Evolutionary conservation across 2,329 filamentous ascomycete genomes (phyloP).

Genomic region (Pseudopithomyces maydicus): DNA sequence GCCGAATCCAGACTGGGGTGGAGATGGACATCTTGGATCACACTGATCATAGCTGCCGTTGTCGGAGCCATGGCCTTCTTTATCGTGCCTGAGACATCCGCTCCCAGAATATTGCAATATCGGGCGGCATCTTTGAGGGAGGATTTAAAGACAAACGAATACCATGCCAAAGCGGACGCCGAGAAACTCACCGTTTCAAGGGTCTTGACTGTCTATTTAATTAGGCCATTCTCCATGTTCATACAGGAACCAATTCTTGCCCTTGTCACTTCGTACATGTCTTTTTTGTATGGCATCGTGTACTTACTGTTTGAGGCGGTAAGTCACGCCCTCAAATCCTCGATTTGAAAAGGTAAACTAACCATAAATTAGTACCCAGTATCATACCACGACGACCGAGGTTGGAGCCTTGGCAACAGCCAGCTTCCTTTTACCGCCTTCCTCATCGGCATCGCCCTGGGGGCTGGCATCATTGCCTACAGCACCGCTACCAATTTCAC

Average conservation of each 20-base stretch:
- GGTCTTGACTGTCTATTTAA: constrained; percentile 67
- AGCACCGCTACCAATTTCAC: constrained; percentile 41
- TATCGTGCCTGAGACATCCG: constrained; percentile 37
- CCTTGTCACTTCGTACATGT: constrained; percentile 68
- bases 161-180: constrained; percentile 49
- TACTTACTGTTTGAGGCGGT: constrained; percentile 54
- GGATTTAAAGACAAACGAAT: constrained; percentile 41
- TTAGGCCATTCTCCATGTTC: constrained; percentile 71
- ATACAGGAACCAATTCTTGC: constrained; percentile 43
- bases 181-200: constrained; percentile 68
- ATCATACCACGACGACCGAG: constrained; percentile 67
- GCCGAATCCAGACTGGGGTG: constrained; percentile 39
- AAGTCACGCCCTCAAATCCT: constrained; percentile 11
- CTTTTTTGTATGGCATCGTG: constrained; percentile 70
- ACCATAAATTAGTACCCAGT: constrained; percentile 59
- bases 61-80: constrained; percentile 29
- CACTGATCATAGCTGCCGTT: constrained; percentile 39
- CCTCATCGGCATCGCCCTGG: constrained; percentile 65
- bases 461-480: constrained; percentile 37
- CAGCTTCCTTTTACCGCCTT: constrained; percentile 69
- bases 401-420: constrained; percentile 65
- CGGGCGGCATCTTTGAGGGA: constrained; percentile 37
- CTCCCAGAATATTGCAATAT: constrained; percentile 35
- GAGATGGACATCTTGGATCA: constrained; percentile 47
- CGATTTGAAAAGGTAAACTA: constrained; percentile 47